Evolutionary conservation across 2,329 filamentous ascomycete genomes (phyloP).

Genomic region (Thielaviopsis musarum): DNA sequence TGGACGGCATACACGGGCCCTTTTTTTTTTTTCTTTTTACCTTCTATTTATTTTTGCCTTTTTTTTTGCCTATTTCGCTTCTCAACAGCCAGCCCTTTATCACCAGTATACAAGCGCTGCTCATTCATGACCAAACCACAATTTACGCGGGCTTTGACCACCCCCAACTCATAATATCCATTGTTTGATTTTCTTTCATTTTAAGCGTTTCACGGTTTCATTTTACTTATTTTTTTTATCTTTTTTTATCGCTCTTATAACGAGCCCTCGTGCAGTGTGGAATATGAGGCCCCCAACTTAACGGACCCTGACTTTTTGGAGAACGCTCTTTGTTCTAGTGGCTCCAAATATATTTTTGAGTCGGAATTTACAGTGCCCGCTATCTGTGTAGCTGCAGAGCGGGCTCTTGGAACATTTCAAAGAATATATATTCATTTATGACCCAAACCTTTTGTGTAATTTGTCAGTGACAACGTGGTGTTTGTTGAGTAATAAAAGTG

Average conservation of each 20-base stretch:
- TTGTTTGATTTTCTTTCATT: constrained; percentile 1
- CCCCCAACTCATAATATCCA: constrained; percentile 8
- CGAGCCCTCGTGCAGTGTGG: background rate
- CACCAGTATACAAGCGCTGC: background rate
- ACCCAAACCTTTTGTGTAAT: background rate
- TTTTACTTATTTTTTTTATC: background rate
- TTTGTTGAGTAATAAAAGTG: no score
- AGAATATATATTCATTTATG: background rate
- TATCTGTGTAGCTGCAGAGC: background rate
- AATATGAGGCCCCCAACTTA: background rate
- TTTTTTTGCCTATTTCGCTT: background rate
- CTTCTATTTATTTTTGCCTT: background rate
- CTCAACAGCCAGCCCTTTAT: background rate
- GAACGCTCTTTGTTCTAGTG: background rate
- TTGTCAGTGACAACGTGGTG: background rate
- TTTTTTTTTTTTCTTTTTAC: constrained; percentile 2
- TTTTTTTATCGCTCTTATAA: background rate
- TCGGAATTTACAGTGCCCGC: background rate
- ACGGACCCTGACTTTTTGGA: background rate
- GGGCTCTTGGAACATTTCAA: background rate
- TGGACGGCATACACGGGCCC: constrained; percentile 2
- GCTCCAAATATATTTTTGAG: background rate
- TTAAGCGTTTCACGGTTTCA: background rate
- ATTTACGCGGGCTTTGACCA: constrained; percentile 8
- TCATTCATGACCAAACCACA: constrained; percentile 1